Evolutionary conservation across 257 asterid species (phyloP).

Genomic region (Capsicum rhomboideum): DNA sequence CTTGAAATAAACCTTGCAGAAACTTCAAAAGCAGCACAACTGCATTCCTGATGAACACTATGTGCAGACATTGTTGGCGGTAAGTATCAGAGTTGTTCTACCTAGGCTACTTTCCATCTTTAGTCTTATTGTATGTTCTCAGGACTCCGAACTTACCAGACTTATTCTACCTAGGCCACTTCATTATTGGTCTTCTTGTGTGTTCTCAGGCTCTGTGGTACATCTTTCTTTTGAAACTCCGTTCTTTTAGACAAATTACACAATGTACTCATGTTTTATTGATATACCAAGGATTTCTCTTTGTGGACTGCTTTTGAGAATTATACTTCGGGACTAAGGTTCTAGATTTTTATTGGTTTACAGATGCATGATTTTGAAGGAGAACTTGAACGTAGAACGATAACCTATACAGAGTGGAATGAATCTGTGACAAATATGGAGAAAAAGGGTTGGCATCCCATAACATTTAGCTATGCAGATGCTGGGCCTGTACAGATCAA

Average conservation of each 20-base stretch:
- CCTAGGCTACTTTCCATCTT: background rate
- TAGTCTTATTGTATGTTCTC: background rate
- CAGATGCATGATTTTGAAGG: conserved; percentile 71
- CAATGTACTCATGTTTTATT: background rate
- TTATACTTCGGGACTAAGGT: background rate
- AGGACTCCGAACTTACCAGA: background rate
- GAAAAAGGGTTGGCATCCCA: conserved; percentile 83
- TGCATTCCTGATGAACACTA: conserved; percentile 99
- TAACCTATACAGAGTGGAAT: conserved; percentile 86
- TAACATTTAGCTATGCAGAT: conserved; percentile 46
- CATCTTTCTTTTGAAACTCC: background rate
- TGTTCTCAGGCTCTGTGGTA: background rate
- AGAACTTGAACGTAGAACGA: conserved; percentile 84
- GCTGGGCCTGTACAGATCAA: conserved; percentile 60
- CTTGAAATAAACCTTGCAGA: conserved; percentile 45
- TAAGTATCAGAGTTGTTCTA: conserved; percentile 16
- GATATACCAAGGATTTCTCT: background rate
- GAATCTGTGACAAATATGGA: conserved; percentile 45
- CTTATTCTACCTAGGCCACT: background rate
- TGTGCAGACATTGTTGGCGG: conserved; percentile 82
- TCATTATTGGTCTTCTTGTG: background rate
- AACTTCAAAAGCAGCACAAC: conserved; percentile 88
- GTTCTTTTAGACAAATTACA: background rate
- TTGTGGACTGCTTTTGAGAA: background rate
- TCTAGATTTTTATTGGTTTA: background rate